phyloP scores from a whole-genome alignment of 116 monocot species.

The Trichopus zeylanicus region DNA sequence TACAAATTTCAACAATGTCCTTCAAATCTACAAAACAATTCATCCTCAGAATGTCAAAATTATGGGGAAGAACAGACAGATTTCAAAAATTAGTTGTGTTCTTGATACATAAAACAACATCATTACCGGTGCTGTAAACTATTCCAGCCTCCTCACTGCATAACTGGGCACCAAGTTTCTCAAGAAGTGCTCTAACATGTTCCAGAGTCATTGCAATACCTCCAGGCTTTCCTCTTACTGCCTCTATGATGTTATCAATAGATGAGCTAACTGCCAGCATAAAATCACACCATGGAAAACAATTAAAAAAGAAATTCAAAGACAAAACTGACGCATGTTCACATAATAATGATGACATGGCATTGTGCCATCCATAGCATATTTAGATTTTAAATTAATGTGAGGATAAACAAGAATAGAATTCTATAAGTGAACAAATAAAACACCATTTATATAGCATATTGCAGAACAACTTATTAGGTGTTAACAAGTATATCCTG shows the following conservation, averaged over 20 bases:
- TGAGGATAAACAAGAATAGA: no score
- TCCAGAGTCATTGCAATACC: constrained; percentile 58
- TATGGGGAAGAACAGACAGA: not conserved
- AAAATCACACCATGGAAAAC: not conserved
- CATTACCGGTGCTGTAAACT: constrained; percentile 54
- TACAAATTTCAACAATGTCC: constrained; percentile 44
- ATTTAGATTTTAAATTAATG: no score
- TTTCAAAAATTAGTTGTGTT: not conserved
- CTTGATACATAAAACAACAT: not conserved
- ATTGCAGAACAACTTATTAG: no score
- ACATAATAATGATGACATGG: no score
- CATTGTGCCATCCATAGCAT: no score
- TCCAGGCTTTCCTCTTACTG: constrained; percentile 45
- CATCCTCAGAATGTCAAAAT: not conserved
- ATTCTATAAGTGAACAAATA: no score
- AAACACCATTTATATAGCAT: no score
- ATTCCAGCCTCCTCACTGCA: constrained; percentile 27
- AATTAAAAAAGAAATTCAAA: no score
- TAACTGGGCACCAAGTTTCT: constrained; percentile 46
- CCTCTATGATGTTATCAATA: constrained; percentile 62
- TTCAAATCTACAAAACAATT: constrained; percentile 46
- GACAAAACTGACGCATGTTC: no score
- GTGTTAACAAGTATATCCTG: not conserved
- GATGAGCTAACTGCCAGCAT: constrained; percentile 40
- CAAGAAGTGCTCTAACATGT: constrained; percentile 44